Conservation (phyloP, 345 rosid species). For the Syzygium jambos region DNA sequence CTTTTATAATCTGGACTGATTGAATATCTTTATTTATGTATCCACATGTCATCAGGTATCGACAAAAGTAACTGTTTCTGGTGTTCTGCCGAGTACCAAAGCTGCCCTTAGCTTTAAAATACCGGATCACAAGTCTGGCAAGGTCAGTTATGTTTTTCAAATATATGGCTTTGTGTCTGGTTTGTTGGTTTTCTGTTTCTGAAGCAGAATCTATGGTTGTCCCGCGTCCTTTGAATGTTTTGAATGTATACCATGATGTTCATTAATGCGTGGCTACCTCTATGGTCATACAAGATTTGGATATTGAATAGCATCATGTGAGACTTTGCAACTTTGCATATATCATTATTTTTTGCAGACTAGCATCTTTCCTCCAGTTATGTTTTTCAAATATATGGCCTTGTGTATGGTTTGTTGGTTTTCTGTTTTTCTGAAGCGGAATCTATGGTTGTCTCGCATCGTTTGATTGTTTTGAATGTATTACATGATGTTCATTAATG, state of each 20-base stretch:
- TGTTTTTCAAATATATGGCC: neutral
- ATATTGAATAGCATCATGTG: neutral
- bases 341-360: neutral
- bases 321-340: neutral
- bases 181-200: neutral
- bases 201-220: neutral
- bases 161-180: neutral
- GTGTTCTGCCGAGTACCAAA: slow-evolving; percentile 48
- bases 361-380: neutral
- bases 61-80: slow-evolving; percentile 59
- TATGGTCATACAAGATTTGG: neutral
- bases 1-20: neutral
- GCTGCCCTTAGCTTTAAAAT: slow-evolving; percentile 54
- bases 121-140: slow-evolving; percentile 92
- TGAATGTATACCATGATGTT: neutral
- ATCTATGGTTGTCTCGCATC: neutral
- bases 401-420: neutral
- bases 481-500: neutral
- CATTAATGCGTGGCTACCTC: neutral
- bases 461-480: neutral
- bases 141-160: slow-evolving; percentile 38
- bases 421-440: neutral
- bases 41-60: slow-evolving; percentile 33
- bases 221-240: neutral
- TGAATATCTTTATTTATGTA: neutral